Conservation (phyloP, 768 basidiomycete species). For the Kwoniella newhampshirensis region DNA sequence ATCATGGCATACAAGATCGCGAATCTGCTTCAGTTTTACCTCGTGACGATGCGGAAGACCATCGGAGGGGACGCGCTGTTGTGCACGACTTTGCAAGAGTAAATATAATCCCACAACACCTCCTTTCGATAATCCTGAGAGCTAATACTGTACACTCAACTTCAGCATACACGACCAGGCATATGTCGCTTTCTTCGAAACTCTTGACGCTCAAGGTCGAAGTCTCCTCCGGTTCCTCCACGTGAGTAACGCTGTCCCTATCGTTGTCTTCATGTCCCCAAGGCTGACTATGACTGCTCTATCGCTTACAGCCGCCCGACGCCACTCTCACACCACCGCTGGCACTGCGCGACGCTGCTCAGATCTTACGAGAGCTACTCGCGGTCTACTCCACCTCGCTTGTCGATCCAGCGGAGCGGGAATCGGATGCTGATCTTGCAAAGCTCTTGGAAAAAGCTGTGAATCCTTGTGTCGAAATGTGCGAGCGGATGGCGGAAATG, state of each 20-base stretch:
- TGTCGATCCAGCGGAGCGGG: constrained; percentile 63
- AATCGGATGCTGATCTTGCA: constrained; percentile 59
- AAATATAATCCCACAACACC: constrained; percentile 32
- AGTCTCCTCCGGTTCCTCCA: constrained; percentile 59
- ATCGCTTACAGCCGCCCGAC: constrained; percentile 51
- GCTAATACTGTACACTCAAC: constrained; percentile 3
- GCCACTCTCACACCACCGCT: constrained; percentile 77
- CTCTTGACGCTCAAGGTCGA: constrained; percentile 79
- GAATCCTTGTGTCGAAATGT: constrained; percentile 79
- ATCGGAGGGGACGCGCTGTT: constrained; percentile 80
- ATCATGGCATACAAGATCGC: constrained; percentile 90
- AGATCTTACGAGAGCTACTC: constrained; percentile 85
- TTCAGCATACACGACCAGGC: constrained; percentile 74
- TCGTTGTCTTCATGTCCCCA: background rate
- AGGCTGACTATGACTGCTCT: constrained; percentile 53
- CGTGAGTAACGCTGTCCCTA: constrained; percentile 46
- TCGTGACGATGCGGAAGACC: constrained; percentile 86
- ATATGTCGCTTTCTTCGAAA: constrained; percentile 81
- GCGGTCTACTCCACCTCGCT: constrained; percentile 82
- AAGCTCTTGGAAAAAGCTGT: constrained; percentile 78
- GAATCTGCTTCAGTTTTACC: constrained; percentile 92
- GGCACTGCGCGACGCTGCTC: constrained; percentile 74
- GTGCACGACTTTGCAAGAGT: constrained; percentile 78
- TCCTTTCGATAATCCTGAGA: background rate
- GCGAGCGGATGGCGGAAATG: constrained; percentile 63